Evolutionary conservation across 2,329 filamentous ascomycete genomes (phyloP), one percentile per base, ranked within the genome.

Genomic region (Colletotrichum falcatum): DNA sequence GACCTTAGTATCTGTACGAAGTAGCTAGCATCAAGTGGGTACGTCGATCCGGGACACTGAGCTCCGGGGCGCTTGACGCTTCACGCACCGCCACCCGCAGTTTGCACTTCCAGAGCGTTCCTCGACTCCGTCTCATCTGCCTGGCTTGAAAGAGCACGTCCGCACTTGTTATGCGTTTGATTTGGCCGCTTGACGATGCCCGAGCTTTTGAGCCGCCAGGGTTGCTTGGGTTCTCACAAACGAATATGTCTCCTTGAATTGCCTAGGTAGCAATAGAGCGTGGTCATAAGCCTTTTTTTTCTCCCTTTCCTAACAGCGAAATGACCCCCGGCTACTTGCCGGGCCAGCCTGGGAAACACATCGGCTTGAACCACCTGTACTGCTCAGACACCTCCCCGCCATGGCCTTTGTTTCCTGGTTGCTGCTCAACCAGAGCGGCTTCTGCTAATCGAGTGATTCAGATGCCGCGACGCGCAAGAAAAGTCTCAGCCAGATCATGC

Each of bases 281-380:
- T 62, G 49, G 49, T 67, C 64, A 67, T 62, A 33, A 66, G 58
- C 67, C 58, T 70, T 67, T 37, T 14, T 62, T 70, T 67, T 37
- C 14, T 62, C 18, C 66, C 46, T 66, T 66, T 56, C 58, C 30
- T 51, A 58, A 44, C 49, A 42, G 23, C 35, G 1, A 35, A n/a
- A 53, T 53, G 11, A 14, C 33, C 23, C 23, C 48, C 9, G 11
- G 7, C 35, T 44, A 16, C 26, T 35, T 42, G 20, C 26, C 35
- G 16, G 18, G 30, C 33, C 16, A 53, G 35, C 48, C 23, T 14
- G 26, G 26, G 35, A 30, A 49, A 51, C 23, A 6, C 23, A 28
- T 14, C 14, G 12, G 30, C 23, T 61, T 37, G 46, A n/a, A 61
- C 39, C 35, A 12, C 33, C 35, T 35, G 18, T 33, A 42, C 26